Conservation (phyloP, 148 eudicot species). For the Bassia scoparia region DNA sequence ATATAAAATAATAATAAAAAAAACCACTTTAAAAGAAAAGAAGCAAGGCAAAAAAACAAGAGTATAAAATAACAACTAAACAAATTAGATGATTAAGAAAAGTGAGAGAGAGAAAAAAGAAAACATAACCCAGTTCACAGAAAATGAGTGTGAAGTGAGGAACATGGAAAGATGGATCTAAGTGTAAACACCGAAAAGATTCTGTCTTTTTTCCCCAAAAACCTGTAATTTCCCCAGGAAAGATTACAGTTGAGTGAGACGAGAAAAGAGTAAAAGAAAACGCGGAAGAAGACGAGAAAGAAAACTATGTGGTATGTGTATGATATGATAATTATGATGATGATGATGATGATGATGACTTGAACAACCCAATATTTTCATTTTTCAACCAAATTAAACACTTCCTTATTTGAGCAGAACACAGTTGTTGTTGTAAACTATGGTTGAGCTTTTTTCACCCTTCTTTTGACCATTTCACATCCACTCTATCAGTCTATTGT, state of each 20-base stretch:
- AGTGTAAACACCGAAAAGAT: slow-evolving; percentile 24
- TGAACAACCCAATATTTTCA: too few relatives aligned
- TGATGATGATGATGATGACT: background rate
- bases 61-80: slow-evolving; percentile 1
- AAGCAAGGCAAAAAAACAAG: background rate
- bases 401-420: too few relatives aligned
- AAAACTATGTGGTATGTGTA: too few relatives aligned
- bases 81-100: background rate
- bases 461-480: too few relatives aligned
- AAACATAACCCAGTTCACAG: slow-evolving; percentile 32
- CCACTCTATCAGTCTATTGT: too few relatives aligned
- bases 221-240: slow-evolving; percentile 16
- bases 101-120: background rate
- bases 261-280: slow-evolving; percentile 28
- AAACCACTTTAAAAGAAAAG: slow-evolving; percentile 1
- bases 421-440: too few relatives aligned
- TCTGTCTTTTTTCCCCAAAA: background rate
- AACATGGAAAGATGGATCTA: slow-evolving; percentile 35
- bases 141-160: slow-evolving; percentile 21
- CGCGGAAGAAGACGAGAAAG: slow-evolving; percentile 12
- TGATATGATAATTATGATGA: too few relatives aligned
- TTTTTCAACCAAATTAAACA: too few relatives aligned
- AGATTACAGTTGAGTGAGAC: too few relatives aligned
- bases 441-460: too few relatives aligned
- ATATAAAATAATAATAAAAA: slow-evolving; percentile 7